Evolutionary conservation across 192 early-diverging fungal genomes (phyloP).

Genomic region (Helicostylum pulchrum): DNA sequence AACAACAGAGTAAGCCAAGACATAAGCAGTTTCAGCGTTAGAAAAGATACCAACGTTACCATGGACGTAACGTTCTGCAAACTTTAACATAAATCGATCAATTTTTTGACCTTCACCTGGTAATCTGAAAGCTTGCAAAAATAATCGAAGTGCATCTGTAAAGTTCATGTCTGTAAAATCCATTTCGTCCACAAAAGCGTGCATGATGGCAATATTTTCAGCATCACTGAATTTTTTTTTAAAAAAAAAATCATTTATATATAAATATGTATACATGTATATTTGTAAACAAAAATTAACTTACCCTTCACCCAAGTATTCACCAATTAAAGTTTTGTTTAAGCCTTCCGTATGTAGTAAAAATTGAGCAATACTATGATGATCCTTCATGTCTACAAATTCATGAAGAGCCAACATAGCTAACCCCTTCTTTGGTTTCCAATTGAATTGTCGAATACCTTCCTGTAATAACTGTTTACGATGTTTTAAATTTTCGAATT

Average conservation of each 20-base stretch:
- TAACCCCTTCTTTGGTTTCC: conserved; percentile 89
- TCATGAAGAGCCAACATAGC: conserved; percentile 64
- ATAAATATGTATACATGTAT: not conserved
- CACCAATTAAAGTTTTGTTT: conserved; percentile 86
- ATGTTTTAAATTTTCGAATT: conserved; percentile 79
- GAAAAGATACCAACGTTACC: conserved; percentile 80
- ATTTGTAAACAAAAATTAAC: not conserved
- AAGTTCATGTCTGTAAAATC: conserved; percentile 72
- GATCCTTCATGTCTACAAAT: conserved; percentile 65
- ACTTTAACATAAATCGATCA: conserved; percentile 97
- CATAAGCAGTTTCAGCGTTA: conserved; percentile 91
- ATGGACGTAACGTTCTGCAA: conserved; percentile 87
- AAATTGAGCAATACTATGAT: conserved; percentile 71
- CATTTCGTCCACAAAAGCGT: conserved; percentile 93
- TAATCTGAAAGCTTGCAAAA: conserved; percentile 86
- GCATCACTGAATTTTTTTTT: conserved; percentile 52
- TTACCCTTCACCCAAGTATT: conserved; percentile 89
- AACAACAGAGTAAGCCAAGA: conserved; percentile 88
- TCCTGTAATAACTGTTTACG: conserved; percentile 81
- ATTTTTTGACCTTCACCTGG: conserved; percentile 96
- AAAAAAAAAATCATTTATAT: conserved; percentile 4
- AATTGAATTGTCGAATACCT: conserved; percentile 78
- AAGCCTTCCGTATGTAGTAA: conserved; percentile 74
- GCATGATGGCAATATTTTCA: conserved; percentile 93
- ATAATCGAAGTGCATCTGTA: conserved; percentile 74